phyloP scores from a whole-genome alignment of 176 grass and related monocot genomes.

The Stipa capillata region DNA sequence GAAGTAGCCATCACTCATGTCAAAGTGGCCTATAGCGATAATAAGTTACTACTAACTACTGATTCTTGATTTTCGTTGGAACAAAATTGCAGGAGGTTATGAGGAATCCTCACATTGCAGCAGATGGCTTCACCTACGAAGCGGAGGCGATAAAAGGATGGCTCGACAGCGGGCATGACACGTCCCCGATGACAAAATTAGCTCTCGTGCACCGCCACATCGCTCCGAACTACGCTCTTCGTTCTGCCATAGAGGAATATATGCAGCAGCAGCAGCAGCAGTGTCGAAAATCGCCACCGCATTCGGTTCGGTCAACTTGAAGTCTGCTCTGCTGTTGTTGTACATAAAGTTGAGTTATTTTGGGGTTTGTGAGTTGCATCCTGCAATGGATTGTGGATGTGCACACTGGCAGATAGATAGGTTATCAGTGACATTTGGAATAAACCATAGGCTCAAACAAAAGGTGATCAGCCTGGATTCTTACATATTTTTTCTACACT shows the following conservation, averaged over 20 bases:
- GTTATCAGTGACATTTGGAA: neutral
- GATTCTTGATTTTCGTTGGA: neutral
- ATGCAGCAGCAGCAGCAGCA: constrained; percentile 9
- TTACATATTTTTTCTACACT: no score
- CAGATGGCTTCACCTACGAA: constrained; percentile 77
- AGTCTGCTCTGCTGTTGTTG: neutral
- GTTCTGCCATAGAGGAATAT: constrained; percentile 56
- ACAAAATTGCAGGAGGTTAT: constrained; percentile 58
- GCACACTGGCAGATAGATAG: neutral
- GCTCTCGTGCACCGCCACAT: constrained; percentile 34
- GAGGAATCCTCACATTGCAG: constrained; percentile 68
- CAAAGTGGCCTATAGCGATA: neutral
- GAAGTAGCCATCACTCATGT: neutral
- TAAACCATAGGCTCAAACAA: neutral
- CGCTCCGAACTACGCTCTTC: constrained; percentile 50
- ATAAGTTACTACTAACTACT: neutral
- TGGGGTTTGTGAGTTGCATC: neutral
- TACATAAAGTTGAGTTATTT: neutral
- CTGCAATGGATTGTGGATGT: neutral
- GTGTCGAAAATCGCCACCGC: neutral
- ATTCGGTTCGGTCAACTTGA: neutral
- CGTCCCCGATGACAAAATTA: constrained; percentile 73
- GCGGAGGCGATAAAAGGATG: constrained; percentile 61
- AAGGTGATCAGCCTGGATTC: no score
- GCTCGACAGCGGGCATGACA: constrained; percentile 49